Evolutionary conservation across 1,139 yeast species (phyloP), one percentile per base, ranked within the genome.

Genomic region (Protomyces arabidopsidicola): DNA sequence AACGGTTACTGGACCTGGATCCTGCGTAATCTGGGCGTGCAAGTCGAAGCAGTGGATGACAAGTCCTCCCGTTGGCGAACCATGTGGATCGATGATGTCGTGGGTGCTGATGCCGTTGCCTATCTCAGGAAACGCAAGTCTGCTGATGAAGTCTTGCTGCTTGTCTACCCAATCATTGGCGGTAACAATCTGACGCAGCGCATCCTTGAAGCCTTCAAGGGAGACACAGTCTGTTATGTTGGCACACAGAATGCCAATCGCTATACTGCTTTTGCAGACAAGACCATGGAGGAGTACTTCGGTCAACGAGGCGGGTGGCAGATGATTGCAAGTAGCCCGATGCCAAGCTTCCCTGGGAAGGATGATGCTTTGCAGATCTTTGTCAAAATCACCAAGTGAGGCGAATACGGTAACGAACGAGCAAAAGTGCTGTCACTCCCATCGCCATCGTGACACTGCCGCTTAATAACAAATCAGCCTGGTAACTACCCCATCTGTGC

Each of bases 161-260:
- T 58, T 14, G 62, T 58, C 16, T 58, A 58, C 24, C 62, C 62
- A 12, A 52, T 58, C 56, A 45, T 55, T 6, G 55, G 62, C 22
- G 42, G 27, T 1, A 36, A 52, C 10, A 8, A n/a, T 9, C 16
- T 58, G 52, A 58, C 62, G 22, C n/a, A 34, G 24, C 38, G 45
- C 38, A 42, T 52, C 31, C 45, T 58, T 22, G 53, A 39, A 16
- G 50, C 34, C 16, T 58, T 36, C 27, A 22, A 24, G 4, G 62
- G 62, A 36, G 62, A 58, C 36, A 52, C 56, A 9, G 45, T 58
- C 56, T 10, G 42, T 35, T 18, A 38, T 31, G 62, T 58, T 27
- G 62, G 62, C 56, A 58, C 62, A 34, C 62, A 58, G 35, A 58
- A 58, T 39, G 39, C 34, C 34, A 58, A 58, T 45, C 39, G 62